A percentile compares a stretch with the other conserved stretches of the same genome.
These are phyloP conservation scores for Jaminaea rosea DNA, from an alignment of 1,284 basidiomycete genomes.

Conservation along the genomic window DNA sequence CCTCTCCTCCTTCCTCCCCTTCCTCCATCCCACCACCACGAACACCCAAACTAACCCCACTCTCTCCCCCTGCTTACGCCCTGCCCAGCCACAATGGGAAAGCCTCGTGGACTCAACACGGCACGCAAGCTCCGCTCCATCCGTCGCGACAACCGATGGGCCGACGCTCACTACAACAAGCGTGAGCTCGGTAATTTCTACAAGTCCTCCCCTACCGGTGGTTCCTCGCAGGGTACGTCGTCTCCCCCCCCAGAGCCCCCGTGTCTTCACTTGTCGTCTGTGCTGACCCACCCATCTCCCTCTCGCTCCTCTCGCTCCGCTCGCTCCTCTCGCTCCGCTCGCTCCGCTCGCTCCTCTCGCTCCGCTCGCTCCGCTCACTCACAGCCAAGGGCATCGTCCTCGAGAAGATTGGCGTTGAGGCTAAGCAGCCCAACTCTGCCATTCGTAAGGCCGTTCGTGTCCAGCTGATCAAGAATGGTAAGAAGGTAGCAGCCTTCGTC, in stretches of 20 bases:
- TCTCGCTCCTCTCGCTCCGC: too few species aligned
- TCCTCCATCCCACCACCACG: background rate
- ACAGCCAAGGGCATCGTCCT: constrained; percentile 99
- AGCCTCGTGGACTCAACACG: constrained; percentile 98
- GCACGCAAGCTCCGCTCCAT: constrained; percentile 94
- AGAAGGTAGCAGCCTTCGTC: constrained; percentile 61
- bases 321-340: too few species aligned
- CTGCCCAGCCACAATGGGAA: constrained; percentile 30
- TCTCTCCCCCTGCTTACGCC: background rate
- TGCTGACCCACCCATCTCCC: too few species aligned
- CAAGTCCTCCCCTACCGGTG: constrained; percentile 99
- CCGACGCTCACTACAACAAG: constrained; percentile 99
- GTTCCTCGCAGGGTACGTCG: constrained; percentile 97
- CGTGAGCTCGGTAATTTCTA: constrained; percentile 98
- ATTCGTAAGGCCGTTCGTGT: constrained; percentile 97
- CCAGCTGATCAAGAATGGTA: constrained; percentile 99
- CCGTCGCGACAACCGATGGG: constrained; percentile 96
- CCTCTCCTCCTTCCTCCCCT: background rate
- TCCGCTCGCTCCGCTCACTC: too few species aligned
- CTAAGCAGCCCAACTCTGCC: constrained; percentile 87
- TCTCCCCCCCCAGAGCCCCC: too few species aligned
- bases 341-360: too few species aligned
- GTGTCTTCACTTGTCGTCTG: too few species aligned
- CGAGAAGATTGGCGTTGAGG: constrained; percentile 83
- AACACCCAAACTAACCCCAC: background rate